Percentiles rank a stretch among this genome's conserved stretches.
Conservation (phyloP, 371 early-diverging fungal genomes). For the Apophysomyces sp. region DNA sequence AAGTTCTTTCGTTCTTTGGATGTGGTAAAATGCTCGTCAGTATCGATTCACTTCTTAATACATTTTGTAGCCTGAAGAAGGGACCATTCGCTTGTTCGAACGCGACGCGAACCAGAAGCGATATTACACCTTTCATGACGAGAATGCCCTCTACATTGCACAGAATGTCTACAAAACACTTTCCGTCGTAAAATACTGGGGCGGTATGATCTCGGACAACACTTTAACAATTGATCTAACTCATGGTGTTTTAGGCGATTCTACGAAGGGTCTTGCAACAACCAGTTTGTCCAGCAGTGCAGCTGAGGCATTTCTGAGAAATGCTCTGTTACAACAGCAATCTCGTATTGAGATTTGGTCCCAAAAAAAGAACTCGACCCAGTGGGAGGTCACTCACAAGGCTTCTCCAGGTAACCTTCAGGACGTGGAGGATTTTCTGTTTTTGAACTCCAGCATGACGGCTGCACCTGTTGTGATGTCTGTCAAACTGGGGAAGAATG, state of each 20-base stretch:
- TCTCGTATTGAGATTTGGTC: conserved; percentile 87
- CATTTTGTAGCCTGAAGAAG: conserved; percentile 26
- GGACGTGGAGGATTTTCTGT: conserved; percentile 87
- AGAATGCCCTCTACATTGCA: conserved; percentile 86
- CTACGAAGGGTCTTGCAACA: conserved; percentile 64
- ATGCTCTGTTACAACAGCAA: conserved; percentile 74
- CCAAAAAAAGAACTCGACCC: conserved; percentile 29
- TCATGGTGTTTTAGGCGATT: conserved; percentile 34
- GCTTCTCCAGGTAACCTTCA: conserved; percentile 95
- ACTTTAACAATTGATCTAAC: neutral
- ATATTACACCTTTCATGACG: conserved; percentile 85
- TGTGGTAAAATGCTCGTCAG: conserved; percentile 7
- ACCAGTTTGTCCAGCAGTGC: conserved; percentile 76
- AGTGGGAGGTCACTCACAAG: conserved; percentile 55
- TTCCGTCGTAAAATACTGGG: conserved; percentile 88
- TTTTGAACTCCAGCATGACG: conserved; percentile 67
- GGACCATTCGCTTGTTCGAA: conserved; percentile 74
- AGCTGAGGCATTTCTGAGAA: conserved; percentile 77
- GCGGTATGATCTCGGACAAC: conserved; percentile 43
- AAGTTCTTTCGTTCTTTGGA: conserved; percentile 28
- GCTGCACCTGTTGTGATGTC: conserved; percentile 84
- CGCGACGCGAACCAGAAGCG: conserved; percentile 46
- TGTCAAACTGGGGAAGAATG: conserved; percentile 55
- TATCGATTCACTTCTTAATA: neutral
- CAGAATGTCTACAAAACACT: conserved; percentile 85